Evolutionary conservation across 495 filamentous ascomycete genomes (phyloP).

Genomic region (Tuber brumale): DNA sequence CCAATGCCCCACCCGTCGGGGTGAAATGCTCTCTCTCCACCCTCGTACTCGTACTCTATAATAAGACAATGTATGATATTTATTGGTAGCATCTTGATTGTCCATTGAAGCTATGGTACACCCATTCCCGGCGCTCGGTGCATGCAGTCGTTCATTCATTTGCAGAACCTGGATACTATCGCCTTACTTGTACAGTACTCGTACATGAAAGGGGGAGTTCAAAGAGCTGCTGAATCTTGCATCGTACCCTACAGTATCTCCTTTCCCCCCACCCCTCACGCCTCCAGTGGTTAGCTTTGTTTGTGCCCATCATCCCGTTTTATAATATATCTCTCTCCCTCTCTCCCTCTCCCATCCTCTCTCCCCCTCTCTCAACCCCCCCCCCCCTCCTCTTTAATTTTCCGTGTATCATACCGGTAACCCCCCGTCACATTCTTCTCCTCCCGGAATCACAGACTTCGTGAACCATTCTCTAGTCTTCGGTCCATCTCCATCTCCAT

Average conservation of each 20-base stretch:
- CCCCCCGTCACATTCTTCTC: neutral
- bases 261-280: too few relatives aligned
- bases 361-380: neutral
- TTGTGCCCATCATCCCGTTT: neutral
- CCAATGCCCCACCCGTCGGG: too few relatives aligned
- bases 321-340: neutral
- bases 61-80: neutral
- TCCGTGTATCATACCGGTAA: neutral
- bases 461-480: neutral
- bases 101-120: neutral
- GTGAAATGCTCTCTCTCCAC: too few relatives aligned
- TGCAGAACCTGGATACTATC: neutral
- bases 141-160: neutral
- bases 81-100: neutral
- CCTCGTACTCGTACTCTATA: neutral
- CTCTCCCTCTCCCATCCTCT: neutral
- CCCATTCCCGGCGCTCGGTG: neutral
- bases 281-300: neutral
- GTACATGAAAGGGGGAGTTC: neutral
- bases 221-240: neutral
- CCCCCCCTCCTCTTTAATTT: neutral
- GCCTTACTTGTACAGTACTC: neutral
- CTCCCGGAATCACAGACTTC: neutral
- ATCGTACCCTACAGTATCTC: neutral
- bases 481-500: neutral